These are phyloP conservation scores for Naganishia onofrii DNA, from an alignment of 768 basidiomycete genomes.

Conservation along the genomic window DNA sequence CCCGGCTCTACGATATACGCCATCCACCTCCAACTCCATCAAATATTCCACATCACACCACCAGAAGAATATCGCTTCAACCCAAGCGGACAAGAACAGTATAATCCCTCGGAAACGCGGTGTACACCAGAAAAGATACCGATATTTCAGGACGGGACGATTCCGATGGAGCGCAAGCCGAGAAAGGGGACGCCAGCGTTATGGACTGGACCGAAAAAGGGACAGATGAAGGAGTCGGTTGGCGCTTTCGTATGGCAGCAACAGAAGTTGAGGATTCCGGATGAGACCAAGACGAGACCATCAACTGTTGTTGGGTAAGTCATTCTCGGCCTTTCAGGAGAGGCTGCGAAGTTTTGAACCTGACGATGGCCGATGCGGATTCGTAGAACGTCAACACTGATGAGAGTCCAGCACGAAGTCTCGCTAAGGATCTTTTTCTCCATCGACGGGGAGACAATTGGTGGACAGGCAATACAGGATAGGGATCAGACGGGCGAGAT, in stretches of 20 bases:
- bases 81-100: conserved; percentile 10
- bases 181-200: conserved; percentile 1
- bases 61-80: conserved; percentile 24
- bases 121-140: conserved; percentile 16
- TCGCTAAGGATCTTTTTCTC: conserved; percentile 14
- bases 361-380: background rate
- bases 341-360: background rate
- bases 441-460: conserved; percentile 13
- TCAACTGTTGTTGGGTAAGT: conserved; percentile 22
- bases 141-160: conserved; percentile 10
- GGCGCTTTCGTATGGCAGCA: conserved; percentile 18
- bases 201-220: background rate
- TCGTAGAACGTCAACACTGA: conserved; percentile 7
- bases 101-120: conserved; percentile 1
- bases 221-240: background rate
- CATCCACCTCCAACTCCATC: conserved; percentile 16
- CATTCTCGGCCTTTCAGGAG: background rate
- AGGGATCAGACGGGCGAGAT: conserved; percentile 15
- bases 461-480: conserved; percentile 2
- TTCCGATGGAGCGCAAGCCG: conserved; percentile 11
- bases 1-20: conserved; percentile 10
- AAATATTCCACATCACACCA: conserved; percentile 13
- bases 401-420: conserved; percentile 15
- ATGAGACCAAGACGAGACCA: conserved; percentile 11
- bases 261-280: conserved; percentile 7